These are phyloP conservation scores for Phellopilus nigrolimitatus DNA, from an alignment of 1,284 basidiomycete species.

Conservation along the genomic window DNA sequence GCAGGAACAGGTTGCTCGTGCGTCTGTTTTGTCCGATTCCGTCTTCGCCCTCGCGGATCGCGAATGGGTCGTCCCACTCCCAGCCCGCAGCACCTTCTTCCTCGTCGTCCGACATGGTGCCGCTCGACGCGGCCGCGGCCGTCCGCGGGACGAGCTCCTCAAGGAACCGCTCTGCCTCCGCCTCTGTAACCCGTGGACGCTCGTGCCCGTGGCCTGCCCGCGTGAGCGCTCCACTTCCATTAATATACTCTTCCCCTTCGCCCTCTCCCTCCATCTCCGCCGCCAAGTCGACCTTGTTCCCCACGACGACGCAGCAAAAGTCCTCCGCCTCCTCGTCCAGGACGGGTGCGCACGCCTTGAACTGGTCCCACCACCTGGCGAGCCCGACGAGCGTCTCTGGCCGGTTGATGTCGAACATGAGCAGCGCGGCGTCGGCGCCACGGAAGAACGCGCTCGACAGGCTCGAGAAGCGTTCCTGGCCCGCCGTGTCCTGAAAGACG, in stretches of 20 bases:
- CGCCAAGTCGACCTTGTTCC: conserved; percentile 70
- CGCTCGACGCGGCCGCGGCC: neutral
- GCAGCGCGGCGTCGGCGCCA: conserved; percentile 74
- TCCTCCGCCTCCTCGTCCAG: conserved; percentile 55
- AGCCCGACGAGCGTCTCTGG: conserved; percentile 55
- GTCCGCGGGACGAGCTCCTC: conserved; percentile 48
- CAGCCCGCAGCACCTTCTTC: neutral
- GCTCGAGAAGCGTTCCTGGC: conserved; percentile 79
- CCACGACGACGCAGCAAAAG: conserved; percentile 72
- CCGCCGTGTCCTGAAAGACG: conserved; percentile 16
- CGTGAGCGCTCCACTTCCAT: neutral
- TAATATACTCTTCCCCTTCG: neutral
- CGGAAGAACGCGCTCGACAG: conserved; percentile 79
- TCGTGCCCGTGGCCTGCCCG: conserved; percentile 17
- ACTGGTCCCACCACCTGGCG: conserved; percentile 74
- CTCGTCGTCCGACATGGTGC: neutral
- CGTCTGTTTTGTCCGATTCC: conserved; percentile 1
- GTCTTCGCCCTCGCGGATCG: neutral
- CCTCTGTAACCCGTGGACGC: conserved; percentile 30
- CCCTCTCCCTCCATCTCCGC: conserved; percentile 21
- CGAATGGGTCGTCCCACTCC: conserved; percentile 10
- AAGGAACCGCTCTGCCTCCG: conserved; percentile 42
- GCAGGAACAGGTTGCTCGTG: conserved; percentile 6
- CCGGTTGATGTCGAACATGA: conserved; percentile 73
- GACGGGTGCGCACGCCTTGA: conserved; percentile 60